Evolutionary conservation across 2,329 filamentous ascomycete species (phyloP).

Genomic region (Helotiales sp.): DNA sequence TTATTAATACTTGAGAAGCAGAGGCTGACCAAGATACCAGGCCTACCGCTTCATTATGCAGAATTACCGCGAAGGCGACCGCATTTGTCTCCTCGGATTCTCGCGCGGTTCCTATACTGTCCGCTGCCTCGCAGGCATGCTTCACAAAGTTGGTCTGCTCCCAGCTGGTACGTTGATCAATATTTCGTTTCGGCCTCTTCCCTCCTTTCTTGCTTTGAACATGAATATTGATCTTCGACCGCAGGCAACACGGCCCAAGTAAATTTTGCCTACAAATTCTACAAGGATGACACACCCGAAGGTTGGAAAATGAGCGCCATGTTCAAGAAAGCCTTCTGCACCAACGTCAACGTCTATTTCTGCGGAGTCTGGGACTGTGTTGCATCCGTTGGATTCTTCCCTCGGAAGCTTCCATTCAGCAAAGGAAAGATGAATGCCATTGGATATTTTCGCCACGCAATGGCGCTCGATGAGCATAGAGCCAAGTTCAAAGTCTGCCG

Average conservation of each 20-base stretch:
- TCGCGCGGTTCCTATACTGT: constrained; percentile 51
- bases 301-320: constrained; percentile 43
- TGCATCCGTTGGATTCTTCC: constrained; percentile 42
- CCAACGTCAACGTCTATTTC: constrained; percentile 43
- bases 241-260: constrained; percentile 64
- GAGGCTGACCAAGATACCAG: too few species aligned
- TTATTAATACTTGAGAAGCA: too few species aligned
- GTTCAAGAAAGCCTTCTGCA: constrained; percentile 47
- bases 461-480: constrained; percentile 44
- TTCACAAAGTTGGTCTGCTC: constrained; percentile 44
- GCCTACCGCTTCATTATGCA: constrained; percentile 48
- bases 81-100: constrained; percentile 50
- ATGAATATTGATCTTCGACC: too few species aligned
- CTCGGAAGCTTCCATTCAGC: constrained; percentile 40
- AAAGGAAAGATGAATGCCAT: constrained; percentile 39
- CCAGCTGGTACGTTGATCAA: too few species aligned
- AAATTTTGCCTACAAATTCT: constrained; percentile 45
- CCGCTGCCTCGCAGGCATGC: constrained; percentile 46
- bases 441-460: constrained; percentile 43
- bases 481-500: constrained; percentile 45
- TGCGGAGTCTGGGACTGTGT: constrained; percentile 45
- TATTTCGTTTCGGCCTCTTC: too few species aligned
- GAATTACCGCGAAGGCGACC: constrained; percentile 47
- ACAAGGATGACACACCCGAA: constrained; percentile 40
- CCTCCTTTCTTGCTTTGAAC: too few species aligned